These are phyloP conservation scores for Trichoderma guizhouense DNA, from an alignment of 2,329 filamentous ascomycete genomes.

Conservation along the genomic window DNA sequence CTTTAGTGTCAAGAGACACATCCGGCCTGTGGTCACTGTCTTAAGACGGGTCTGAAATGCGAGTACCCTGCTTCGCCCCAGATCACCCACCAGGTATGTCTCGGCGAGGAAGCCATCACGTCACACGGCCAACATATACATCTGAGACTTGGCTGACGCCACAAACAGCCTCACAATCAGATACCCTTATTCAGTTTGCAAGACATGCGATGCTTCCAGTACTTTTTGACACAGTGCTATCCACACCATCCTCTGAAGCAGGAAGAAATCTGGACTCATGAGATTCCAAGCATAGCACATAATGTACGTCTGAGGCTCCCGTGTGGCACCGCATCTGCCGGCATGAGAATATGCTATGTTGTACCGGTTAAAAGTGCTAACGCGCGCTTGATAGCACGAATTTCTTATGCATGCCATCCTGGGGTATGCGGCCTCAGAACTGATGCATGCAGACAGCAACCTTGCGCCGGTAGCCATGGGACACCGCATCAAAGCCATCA, in stretches of 20 bases:
- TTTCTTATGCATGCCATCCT: conserved; percentile 70
- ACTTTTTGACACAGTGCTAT: conserved; percentile 60
- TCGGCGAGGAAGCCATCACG: background rate
- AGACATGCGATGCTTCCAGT: conserved; percentile 68
- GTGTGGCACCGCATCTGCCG: background rate
- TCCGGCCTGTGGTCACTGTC: conserved; percentile 61
- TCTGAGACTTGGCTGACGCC: background rate
- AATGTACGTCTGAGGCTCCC: conserved; percentile 43
- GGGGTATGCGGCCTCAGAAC: conserved; percentile 64
- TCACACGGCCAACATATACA: background rate
- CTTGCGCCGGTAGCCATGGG: conserved; percentile 57
- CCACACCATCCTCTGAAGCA: conserved; percentile 64
- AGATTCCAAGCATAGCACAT: conserved; percentile 65
- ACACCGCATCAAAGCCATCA: conserved; percentile 64
- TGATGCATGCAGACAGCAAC: conserved; percentile 49
- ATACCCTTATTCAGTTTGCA: conserved; percentile 58
- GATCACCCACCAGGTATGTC: conserved; percentile 48
- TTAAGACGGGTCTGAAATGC: conserved; percentile 59
- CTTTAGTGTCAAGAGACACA: conserved; percentile 63
- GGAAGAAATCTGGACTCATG: conserved; percentile 63
- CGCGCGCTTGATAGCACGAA: conserved; percentile 46
- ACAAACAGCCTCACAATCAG: conserved; percentile 49
- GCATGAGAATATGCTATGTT: conserved; percentile 3
- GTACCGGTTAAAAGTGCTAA: background rate
- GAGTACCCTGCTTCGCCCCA: conserved; percentile 55